Conservation (phyloP, 441 rosid species). For the Adansonia rubrostipa region DNA sequence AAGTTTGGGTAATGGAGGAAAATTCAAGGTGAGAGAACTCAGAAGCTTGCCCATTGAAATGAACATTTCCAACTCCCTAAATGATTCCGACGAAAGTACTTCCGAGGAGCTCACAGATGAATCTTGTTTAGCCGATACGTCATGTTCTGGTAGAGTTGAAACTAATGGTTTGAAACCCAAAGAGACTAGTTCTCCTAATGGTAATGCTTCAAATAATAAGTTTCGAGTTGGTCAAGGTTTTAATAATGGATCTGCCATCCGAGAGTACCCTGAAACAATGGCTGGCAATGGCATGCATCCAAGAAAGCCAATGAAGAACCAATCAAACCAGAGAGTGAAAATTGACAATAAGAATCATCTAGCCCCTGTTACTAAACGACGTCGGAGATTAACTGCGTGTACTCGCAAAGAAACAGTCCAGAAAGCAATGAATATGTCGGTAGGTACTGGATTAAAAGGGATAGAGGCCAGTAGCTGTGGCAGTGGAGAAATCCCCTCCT, state of each 20-base stretch:
- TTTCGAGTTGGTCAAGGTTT: conserved; percentile 20
- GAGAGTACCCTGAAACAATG: conserved; percentile 25
- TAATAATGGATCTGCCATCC: conserved; percentile 16
- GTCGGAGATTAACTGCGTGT: conserved; percentile 37
- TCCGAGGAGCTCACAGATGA: conserved; percentile 19
- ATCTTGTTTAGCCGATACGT: conserved; percentile 31
- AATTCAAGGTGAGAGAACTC: conserved; percentile 21
- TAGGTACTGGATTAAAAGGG: conserved; percentile 24
- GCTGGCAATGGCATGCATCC: conserved; percentile 26
- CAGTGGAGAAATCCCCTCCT: conserved; percentile 28
- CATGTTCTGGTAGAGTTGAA: conserved; percentile 23
- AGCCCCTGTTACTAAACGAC: conserved; percentile 35
- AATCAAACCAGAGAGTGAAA: conserved; percentile 26
- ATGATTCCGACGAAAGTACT: conserved; percentile 22
- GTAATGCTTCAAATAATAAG: too few species aligned
- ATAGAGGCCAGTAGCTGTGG: conserved; percentile 19
- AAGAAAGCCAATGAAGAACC: conserved; percentile 36
- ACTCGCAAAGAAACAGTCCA: conserved; percentile 24
- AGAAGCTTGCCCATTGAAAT: conserved; percentile 25
- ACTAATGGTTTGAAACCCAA: conserved; percentile 26
- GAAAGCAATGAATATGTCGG: not conserved
- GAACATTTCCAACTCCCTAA: conserved; percentile 24
- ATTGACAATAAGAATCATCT: conserved; percentile 30
- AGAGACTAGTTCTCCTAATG: not conserved
- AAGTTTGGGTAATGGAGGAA: conserved; percentile 18